A percentile compares a stretch with the other conserved stretches of the same genome.
phyloP scores from a whole-genome alignment of 108 stramenopile species.

The Conticribra weissflogii region DNA sequence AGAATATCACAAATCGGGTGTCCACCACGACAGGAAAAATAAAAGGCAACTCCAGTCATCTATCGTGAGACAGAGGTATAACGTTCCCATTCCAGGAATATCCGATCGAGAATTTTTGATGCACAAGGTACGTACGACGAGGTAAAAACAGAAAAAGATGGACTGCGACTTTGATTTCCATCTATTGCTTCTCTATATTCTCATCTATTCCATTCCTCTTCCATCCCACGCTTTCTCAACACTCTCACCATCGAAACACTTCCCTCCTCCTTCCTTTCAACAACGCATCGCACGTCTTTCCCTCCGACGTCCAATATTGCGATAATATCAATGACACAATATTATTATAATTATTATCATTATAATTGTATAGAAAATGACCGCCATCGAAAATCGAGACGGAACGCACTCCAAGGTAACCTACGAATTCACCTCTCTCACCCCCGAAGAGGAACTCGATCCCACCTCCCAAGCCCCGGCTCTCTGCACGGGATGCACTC shows the following conservation, averaged over 20 bases:
- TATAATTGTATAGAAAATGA: conserved; percentile 42
- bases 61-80: conserved; percentile 24
- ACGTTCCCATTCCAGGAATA: conserved; percentile 14
- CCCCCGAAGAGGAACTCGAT: background rate
- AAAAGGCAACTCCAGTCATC: conserved; percentile 17
- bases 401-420: conserved; percentile 28
- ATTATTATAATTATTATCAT: too few species aligned
- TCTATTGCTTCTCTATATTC: too few species aligned
- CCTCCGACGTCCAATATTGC: too few species aligned
- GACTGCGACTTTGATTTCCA: too few species aligned
- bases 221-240: too few species aligned
- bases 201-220: too few species aligned
- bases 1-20: conserved; percentile 37
- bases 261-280: too few species aligned
- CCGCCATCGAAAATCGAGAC: conserved; percentile 17
- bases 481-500: conserved; percentile 24
- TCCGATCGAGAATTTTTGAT: conserved; percentile 21
- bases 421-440: conserved; percentile 22
- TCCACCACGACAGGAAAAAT: conserved; percentile 14
- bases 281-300: too few species aligned
- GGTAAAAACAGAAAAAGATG: too few species aligned
- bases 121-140: conserved; percentile 17
- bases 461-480: background rate
- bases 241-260: too few species aligned
- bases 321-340: too few species aligned